phyloP scores from a whole-genome alignment of 1,139 yeast genomes.

The Maudiozyma humilis region DNA sequence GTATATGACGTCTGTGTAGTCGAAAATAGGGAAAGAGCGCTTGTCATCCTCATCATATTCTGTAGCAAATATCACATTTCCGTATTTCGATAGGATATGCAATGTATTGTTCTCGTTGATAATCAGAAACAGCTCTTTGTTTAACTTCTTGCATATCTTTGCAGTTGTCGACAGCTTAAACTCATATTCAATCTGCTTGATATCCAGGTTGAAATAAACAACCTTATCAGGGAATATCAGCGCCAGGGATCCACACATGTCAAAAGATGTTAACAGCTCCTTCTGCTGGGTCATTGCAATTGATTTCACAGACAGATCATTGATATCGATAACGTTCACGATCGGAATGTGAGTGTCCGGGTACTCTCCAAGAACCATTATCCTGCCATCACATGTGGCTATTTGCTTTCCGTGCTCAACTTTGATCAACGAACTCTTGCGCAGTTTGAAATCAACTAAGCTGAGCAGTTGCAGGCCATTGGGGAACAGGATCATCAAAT shows the following conservation, averaged over 20 bases:
- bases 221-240: constrained; percentile 15
- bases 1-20: constrained; percentile 20
- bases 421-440: constrained; percentile 22
- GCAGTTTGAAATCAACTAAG: constrained; percentile 29
- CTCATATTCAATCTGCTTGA: constrained; percentile 10
- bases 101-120: constrained; percentile 20
- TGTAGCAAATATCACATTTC: constrained; percentile 24
- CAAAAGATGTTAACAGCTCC: constrained; percentile 12
- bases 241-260: constrained; percentile 13
- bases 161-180: constrained; percentile 12
- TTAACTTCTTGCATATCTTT: constrained; percentile 17
- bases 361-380: constrained; percentile 22
- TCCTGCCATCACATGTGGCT: constrained; percentile 27
- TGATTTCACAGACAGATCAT: constrained; percentile 12
- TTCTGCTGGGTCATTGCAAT: constrained; percentile 9
- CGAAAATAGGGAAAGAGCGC: constrained; percentile 6
- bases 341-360: constrained; percentile 5
- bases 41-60: constrained; percentile 15
- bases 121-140: constrained; percentile 15
- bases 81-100: constrained; percentile 22
- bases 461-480: constrained; percentile 37
- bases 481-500: constrained; percentile 33
- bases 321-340: constrained; percentile 16
- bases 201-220: constrained; percentile 15
- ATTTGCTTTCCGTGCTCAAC: constrained; percentile 24